Evolutionary conservation across 73 alveolate genomes (phyloP), one percentile per base, ranked within the genome.

Genomic region (Blepharisma japonicum): DNA sequence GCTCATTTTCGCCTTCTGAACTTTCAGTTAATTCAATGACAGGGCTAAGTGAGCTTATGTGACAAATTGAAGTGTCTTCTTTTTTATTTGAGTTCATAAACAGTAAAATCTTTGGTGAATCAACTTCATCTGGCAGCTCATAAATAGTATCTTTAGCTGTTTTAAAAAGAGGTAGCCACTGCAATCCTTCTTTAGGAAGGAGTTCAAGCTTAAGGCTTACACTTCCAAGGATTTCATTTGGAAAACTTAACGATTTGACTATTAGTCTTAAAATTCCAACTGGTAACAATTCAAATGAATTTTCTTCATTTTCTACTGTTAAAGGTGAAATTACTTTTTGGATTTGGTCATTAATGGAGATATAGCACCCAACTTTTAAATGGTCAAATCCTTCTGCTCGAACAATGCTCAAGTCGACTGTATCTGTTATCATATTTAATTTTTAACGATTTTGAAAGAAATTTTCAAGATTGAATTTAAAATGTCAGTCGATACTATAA

Each of bases 181-280:
- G 67, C 27, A 53, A 4, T 2, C 67, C 67, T 53, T 53, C 67
- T 11, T 11, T 53, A 53, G 67, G 67, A 14, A 53, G 67, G 4
- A 53, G n/a, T 4, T 53, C 23, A 14, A 53, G 67, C 27, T 53
- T 20, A 53, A 53, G 23, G 23, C 67, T 53, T 4, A 53, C 67
- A 53, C 67, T 53, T 53, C 67, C 67, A 9, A 61, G 74, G n/a
- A 53, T 20, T 53, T 53, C 67, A 14, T 11, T 20, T 53, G 67
- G 27, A 20, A 14, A 14, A 53, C 67, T 53, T 20, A 53, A 14
- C 27, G n/a, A 14, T 53, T 53, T 53, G 67, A 53, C 67, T 53
- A 53, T 53, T 20, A 53, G 67, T 11, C 67, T 11, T 53, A 53
- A 53, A 53, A 53, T 11, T 14, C 67, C 67, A 14, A 53, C 67